phyloP scores from a whole-genome alignment of 2,329 filamentous ascomycete genomes.

The Ophiostoma australiae region DNA sequence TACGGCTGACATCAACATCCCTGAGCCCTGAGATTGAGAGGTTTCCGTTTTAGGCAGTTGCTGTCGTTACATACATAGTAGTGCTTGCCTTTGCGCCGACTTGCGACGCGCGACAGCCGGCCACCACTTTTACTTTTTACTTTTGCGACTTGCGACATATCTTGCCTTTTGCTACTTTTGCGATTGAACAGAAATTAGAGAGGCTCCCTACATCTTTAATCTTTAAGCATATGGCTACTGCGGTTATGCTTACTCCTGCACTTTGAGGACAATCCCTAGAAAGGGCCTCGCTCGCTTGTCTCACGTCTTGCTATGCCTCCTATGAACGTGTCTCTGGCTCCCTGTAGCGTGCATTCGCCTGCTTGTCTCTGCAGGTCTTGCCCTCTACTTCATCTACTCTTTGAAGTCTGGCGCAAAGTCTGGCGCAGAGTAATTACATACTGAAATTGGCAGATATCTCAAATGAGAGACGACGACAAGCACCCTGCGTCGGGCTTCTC shows the following conservation, averaged over 20 bases:
- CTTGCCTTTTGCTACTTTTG: background rate
- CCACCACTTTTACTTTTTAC: too few species aligned
- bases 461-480: too few species aligned
- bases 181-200: background rate
- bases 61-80: too few species aligned
- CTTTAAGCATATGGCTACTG: background rate
- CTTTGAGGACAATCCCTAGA: background rate
- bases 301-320: background rate
- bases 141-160: background rate
- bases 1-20: background rate
- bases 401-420: too few species aligned
- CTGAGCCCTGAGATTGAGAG: background rate
- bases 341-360: background rate
- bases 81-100: too few species aligned
- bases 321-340: background rate
- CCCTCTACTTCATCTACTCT: background rate
- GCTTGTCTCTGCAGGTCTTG: background rate
- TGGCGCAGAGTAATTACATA: too few species aligned
- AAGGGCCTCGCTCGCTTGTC: background rate
- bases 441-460: too few species aligned
- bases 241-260: background rate
- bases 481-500: too few species aligned
- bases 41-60: background rate
- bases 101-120: background rate
- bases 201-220: background rate